phyloP scores from a whole-genome alignment of 768 basidiomycete species.

The Hemileccinum impolitum region DNA sequence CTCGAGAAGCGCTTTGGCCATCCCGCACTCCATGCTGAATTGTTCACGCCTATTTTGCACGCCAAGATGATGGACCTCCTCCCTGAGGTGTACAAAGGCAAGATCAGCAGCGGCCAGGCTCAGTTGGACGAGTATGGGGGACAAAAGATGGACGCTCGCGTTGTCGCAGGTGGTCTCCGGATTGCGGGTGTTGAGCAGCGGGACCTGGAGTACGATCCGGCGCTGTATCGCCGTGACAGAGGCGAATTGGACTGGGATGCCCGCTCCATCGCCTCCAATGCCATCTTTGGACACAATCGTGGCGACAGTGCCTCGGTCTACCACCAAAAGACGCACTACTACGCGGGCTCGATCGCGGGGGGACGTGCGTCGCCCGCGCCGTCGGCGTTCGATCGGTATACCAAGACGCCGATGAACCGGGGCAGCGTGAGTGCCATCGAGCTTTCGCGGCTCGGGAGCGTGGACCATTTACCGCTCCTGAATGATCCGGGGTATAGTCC shows the following conservation, averaged over 20 bases:
- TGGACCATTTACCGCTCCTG: slow-evolving; percentile 61
- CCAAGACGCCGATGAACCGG: slow-evolving; percentile 39
- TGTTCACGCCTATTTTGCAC: slow-evolving; percentile 88
- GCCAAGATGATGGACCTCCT: slow-evolving; percentile 81
- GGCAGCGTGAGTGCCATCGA: slow-evolving; percentile 43
- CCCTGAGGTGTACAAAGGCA: slow-evolving; percentile 72
- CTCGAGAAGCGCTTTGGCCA: slow-evolving; percentile 94
- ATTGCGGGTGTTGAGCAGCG: slow-evolving; percentile 80
- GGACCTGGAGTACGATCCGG: slow-evolving; percentile 83
- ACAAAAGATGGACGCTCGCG: slow-evolving; percentile 67
- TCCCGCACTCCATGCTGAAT: slow-evolving; percentile 81
- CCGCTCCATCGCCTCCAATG: slow-evolving; percentile 65
- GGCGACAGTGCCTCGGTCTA: slow-evolving; percentile 38
- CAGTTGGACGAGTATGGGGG: slow-evolving; percentile 77
- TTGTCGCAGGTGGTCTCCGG: slow-evolving; percentile 75
- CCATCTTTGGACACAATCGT: slow-evolving; percentile 41
- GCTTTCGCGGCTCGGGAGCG: slow-evolving; percentile 46
- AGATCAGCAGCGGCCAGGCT: slow-evolving; percentile 59
- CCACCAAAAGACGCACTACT: slow-evolving; percentile 40
- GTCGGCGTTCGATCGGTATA: slow-evolving; percentile 55
- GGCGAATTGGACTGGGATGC: slow-evolving; percentile 89
- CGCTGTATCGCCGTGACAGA: slow-evolving; percentile 71
- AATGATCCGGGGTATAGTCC: slow-evolving; percentile 23
- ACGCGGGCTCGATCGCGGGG: slow-evolving; percentile 32
- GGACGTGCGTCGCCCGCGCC: slow-evolving; percentile 40